Evolutionary conservation across 768 basidiomycete species (phyloP).

Genomic region (Russula vinacea): DNA sequence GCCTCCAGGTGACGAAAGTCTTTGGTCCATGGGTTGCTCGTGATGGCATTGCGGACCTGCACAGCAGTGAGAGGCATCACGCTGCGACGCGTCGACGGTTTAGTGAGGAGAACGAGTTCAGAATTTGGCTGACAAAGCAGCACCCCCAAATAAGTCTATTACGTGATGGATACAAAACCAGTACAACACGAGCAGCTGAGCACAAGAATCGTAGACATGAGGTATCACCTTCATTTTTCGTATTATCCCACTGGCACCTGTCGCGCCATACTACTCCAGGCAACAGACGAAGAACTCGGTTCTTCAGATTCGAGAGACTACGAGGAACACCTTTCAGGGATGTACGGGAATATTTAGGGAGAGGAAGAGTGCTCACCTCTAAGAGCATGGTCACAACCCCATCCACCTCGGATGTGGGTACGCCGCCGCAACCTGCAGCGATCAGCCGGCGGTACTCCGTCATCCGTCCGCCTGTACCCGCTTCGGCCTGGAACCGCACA

Average conservation of each 20-base stretch:
- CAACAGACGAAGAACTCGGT: conserved; percentile 53
- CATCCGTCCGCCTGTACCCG: conserved; percentile 87
- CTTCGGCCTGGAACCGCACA: conserved; percentile 80
- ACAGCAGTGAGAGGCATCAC: conserved; percentile 25
- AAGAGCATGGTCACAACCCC: conserved; percentile 78
- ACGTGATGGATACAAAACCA: conserved; percentile 23
- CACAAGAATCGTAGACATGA: conserved; percentile 18
- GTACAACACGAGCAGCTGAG: conserved; percentile 26
- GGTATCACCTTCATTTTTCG: conserved; percentile 11
- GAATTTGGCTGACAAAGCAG: conserved; percentile 19
- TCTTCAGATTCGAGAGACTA: conserved; percentile 84
- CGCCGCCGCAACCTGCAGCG: conserved; percentile 84
- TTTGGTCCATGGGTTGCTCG: conserved; percentile 50
- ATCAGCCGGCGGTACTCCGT: conserved; percentile 85
- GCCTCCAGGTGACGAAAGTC: conserved; percentile 64
- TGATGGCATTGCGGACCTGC: conserved; percentile 25
- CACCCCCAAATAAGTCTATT: background rate
- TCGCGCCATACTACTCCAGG: conserved; percentile 39
- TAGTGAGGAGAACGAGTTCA: no score
- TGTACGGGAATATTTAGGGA: conserved; percentile 5
- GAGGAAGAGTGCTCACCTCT: conserved; percentile 52
- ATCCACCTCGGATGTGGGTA: conserved; percentile 85
- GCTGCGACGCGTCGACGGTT: background rate
- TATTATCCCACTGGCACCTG: conserved; percentile 27
- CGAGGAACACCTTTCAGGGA: conserved; percentile 11